These are phyloP conservation scores for Dendrobium catenatum DNA, from an alignment of 106 monocot genomes.

Conservation along the genomic window DNA sequence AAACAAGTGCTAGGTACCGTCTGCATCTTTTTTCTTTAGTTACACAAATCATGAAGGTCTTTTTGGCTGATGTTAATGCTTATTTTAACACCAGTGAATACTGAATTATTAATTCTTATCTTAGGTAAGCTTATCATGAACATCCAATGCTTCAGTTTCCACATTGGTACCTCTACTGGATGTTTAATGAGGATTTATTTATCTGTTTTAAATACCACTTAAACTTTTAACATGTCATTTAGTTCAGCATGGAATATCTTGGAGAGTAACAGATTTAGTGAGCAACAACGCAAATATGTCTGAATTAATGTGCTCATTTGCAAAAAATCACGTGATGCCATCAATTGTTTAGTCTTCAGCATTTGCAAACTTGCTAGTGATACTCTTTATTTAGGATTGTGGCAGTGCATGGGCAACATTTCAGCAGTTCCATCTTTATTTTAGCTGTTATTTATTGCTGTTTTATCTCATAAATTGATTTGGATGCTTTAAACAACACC, in stretches of 20 bases:
- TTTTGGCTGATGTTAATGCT: background rate
- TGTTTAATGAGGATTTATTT: background rate
- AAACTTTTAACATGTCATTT: background rate
- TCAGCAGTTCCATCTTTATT: background rate
- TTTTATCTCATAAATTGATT: background rate
- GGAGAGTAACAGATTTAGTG: background rate
- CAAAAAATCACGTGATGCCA: background rate
- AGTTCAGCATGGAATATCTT: background rate
- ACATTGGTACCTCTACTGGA: background rate
- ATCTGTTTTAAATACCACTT: background rate
- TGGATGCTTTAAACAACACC: background rate
- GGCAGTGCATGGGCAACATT: background rate
- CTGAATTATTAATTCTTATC: background rate
- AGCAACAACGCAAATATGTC: background rate
- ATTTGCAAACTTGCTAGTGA: background rate
- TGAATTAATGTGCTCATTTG: background rate
- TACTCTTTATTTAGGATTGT: background rate
- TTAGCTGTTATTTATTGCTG: background rate
- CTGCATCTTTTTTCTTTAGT: background rate
- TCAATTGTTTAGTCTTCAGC: background rate
- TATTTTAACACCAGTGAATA: background rate
- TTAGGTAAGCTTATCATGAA: background rate
- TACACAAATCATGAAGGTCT: background rate
- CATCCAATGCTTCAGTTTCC: background rate
- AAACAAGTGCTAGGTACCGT: constrained; percentile 92